Base-by-base conservation (phyloP, 495 filamentous ascomycete species). In the Neurospora sp. region DNA sequence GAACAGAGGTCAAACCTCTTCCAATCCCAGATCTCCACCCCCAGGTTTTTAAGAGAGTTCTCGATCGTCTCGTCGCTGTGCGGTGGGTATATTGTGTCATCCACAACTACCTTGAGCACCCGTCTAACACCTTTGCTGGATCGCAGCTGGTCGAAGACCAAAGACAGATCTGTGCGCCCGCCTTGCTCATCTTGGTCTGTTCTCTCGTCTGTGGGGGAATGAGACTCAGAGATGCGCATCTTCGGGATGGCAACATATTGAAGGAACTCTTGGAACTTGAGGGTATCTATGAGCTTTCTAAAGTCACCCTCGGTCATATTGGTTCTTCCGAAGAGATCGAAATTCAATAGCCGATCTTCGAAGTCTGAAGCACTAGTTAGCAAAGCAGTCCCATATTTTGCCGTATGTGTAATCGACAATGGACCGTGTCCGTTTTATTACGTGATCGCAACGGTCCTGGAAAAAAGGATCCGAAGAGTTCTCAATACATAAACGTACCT, bases 1-100 rank as follows among this genome's bases (percentile, higher is more conserved):
- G 69, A 77, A 46, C 80, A 80, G 3, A 84, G 46, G 42, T 84
- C 83, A 9, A 70, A 12, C 77, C 80, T 81, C 40, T 77, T 77
- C 83, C 81, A 84, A 69, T 84, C 81, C 78, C 79, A 81, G 20
- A 76, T 75, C 31, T 82, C 78, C 4, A 83, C 76, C 39, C 74
- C 76, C 8, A 81, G 72, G 0, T 72, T 72, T n/a, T 72, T 71
- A 7, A 82, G 74, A n/a, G 77, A 74, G 16, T 75, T 69, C 68
- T 79, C 81, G 48, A 84, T 84, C 0, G 74, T 73, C 38, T 82
- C 78, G 44, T 85, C 82, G 39, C 80, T 81, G 39, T 83, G 79
- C 12, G 79, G 66, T 0, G 27, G 73, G 75, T 72, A 53, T 3
- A 72, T 16, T 12, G 68, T 46, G 70, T 84, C 81, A 12, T 79